These are phyloP conservation scores for Westerdykella sp. DNA, from an alignment of 2,329 filamentous ascomycete species.

Conservation along the genomic window DNA sequence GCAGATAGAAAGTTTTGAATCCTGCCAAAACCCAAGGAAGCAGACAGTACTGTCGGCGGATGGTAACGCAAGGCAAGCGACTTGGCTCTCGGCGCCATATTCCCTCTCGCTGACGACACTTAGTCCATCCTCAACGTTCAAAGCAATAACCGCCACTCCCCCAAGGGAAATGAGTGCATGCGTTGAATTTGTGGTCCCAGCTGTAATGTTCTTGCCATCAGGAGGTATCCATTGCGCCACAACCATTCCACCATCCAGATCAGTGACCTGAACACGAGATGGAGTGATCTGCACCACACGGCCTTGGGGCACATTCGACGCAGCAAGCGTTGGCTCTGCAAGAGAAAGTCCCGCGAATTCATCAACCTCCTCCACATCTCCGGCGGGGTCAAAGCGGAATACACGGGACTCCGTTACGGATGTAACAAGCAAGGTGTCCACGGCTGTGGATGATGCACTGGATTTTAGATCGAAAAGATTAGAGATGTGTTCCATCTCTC, in stretches of 20 bases:
- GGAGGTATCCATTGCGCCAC: slow-evolving; percentile 54
- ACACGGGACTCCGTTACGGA: slow-evolving; percentile 78
- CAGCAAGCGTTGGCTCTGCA: slow-evolving; percentile 65
- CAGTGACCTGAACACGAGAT: slow-evolving; percentile 55
- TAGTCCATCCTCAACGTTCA: slow-evolving; percentile 54
- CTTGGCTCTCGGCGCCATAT: slow-evolving; percentile 63
- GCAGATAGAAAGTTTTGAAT: slow-evolving; percentile 71
- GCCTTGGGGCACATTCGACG: slow-evolving; percentile 56
- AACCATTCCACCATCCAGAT: slow-evolving; percentile 50
- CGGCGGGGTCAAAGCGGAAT: slow-evolving; percentile 67
- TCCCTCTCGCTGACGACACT: slow-evolving; percentile 53
- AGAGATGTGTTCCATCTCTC: slow-evolving; percentile 67
- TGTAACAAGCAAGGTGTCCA: slow-evolving; percentile 71
- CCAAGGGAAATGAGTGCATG: slow-evolving; percentile 69
- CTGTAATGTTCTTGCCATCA: slow-evolving; percentile 58
- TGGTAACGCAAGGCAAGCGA: slow-evolving; percentile 78
- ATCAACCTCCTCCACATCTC: slow-evolving; percentile 82
- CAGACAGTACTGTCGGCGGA: slow-evolving; percentile 58
- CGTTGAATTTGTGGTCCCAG: slow-evolving; percentile 66
- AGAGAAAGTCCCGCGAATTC: slow-evolving; percentile 64
- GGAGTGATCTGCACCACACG: slow-evolving; percentile 72
- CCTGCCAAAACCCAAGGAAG: slow-evolving; percentile 81
- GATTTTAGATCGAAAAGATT: slow-evolving; percentile 64
- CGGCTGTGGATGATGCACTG: slow-evolving; percentile 44
- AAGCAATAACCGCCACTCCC: slow-evolving; percentile 64